phyloP scores from a whole-genome alignment of 257 asterid species.

The Nicotiana tomentosiformis region DNA sequence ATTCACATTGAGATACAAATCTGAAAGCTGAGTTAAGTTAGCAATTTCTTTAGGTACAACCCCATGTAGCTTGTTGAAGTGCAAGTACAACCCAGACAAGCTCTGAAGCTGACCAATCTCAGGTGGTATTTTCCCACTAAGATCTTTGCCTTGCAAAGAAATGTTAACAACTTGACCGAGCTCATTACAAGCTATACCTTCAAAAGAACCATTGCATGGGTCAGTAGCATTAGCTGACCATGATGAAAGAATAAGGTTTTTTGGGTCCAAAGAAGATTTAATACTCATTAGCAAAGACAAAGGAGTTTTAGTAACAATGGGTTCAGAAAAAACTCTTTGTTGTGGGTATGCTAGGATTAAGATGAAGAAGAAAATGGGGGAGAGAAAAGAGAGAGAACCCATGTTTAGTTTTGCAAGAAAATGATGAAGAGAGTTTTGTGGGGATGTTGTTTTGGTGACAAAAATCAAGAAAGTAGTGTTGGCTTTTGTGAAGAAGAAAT shows the following conservation, averaged over 20 bases:
- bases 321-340: constrained; percentile 15
- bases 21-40: constrained; percentile 58
- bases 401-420: constrained; percentile 26
- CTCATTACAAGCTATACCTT: constrained; percentile 80
- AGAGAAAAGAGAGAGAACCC: constrained; percentile 28
- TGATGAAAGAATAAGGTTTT: constrained; percentile 48
- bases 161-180: constrained; percentile 74
- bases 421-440: not conserved
- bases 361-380: constrained; percentile 21
- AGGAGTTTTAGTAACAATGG: constrained; percentile 12
- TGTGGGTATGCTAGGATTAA: constrained; percentile 21
- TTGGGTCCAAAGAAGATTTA: constrained; percentile 79
- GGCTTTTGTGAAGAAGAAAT: constrained; percentile 1
- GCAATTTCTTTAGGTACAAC: constrained; percentile 77
- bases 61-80: constrained; percentile 84
- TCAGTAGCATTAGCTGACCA: constrained; percentile 63
- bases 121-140: constrained; percentile 69
- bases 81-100: constrained; percentile 86
- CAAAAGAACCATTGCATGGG: constrained; percentile 64
- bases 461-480: not conserved
- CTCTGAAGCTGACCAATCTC: constrained; percentile 73
- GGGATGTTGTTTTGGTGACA: not conserved
- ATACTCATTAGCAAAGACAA: constrained; percentile 56
- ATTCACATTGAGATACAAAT: constrained; percentile 92
- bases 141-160: constrained; percentile 85